These are phyloP conservation scores for Neurospora sp. DNA, from an alignment of 495 filamentous ascomycete species.

Conservation along the genomic window DNA sequence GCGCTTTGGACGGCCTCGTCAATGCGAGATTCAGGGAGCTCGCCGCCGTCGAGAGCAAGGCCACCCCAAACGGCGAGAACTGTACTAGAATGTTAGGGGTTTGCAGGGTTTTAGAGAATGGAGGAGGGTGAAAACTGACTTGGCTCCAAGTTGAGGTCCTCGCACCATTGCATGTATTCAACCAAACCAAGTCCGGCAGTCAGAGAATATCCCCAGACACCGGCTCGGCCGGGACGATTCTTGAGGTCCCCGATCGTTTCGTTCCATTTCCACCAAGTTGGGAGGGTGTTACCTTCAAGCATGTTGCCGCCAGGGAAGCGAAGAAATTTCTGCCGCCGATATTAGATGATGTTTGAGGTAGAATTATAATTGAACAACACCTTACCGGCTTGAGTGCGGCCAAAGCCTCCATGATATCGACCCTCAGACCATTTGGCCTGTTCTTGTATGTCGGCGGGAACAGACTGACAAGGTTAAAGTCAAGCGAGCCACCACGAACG, in stretches of 20 bases:
- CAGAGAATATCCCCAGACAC: conserved; percentile 52
- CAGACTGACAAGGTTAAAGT: conserved; percentile 55
- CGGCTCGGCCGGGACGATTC: conserved; percentile 50
- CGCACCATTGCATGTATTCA: conserved; percentile 58
- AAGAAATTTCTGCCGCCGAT: conserved; percentile 33
- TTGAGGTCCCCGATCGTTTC: conserved; percentile 54
- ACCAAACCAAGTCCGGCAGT: conserved; percentile 52
- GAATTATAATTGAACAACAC: not conserved
- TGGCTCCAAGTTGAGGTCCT: conserved; percentile 50
- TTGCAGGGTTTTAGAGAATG: not conserved
- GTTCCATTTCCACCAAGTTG: conserved; percentile 57
- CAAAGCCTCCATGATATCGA: conserved; percentile 48
- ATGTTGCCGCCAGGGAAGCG: conserved; percentile 62
- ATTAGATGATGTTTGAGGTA: not conserved
- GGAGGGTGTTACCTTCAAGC: conserved; percentile 45
- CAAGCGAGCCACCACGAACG: conserved; percentile 36
- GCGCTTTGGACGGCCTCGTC: conserved; percentile 47
- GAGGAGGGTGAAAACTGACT: conserved; percentile 11
- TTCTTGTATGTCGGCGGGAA: conserved; percentile 60
- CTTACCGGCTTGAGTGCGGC: conserved; percentile 38
- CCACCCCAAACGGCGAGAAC: conserved; percentile 44
- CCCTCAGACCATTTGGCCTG: conserved; percentile 50
- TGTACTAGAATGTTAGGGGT: not conserved
- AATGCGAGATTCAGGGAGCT: conserved; percentile 30
- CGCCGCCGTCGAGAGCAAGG: conserved; percentile 48